Evolutionary conservation across 441 rosid genomes (phyloP), one percentile per base, ranked within the genome.

Genomic region (Gossypium trilobum): DNA sequence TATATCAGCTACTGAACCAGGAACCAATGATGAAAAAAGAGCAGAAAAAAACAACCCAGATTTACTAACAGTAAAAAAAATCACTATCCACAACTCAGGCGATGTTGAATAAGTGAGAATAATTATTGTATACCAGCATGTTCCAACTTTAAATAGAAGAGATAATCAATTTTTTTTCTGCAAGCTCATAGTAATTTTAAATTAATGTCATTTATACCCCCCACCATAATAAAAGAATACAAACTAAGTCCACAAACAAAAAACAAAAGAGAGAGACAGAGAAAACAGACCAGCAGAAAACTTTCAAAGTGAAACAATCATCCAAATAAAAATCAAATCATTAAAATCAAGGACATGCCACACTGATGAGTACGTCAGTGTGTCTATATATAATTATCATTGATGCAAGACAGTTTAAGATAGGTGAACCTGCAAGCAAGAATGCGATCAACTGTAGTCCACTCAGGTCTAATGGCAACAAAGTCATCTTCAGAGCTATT

Each of bases 371-470:
- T 9, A 54, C 1, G 0, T 36, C 42, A 36, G 29, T 46, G 6
- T 23, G 5, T 46, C 10, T 22, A 2, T 42, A 46, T 22, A 20
- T 56, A 44, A 44, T 44, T 7, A 70, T 31, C 4, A 22, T 56
- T 56, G 61, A 56, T 9, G 14, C 25, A 9, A 56, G 61, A 67
- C 63, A 78, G 39, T 78, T 78, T 58, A 59, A 76, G 20, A 74
- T 60, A 52, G 68, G 73, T 62, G 16, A 72, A 92, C 98, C 99
- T 95, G 94, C 87, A 78, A 75, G 97, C 92, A 79, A 95, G 84
- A 79, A 95, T 85, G 68, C 99, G 92, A 79, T 95, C 99, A 85
- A 95, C 97, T 25, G 95, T 93, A 19, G 98, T 95, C 99, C 99
- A 95, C 80, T 95, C 99, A 36, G 97, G 89, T 68, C 99, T 85